Evolutionary conservation across 345 rosid genomes (phyloP), one percentile per base, ranked within the genome.

Genomic region (Psidium friedrichsthalianum): DNA sequence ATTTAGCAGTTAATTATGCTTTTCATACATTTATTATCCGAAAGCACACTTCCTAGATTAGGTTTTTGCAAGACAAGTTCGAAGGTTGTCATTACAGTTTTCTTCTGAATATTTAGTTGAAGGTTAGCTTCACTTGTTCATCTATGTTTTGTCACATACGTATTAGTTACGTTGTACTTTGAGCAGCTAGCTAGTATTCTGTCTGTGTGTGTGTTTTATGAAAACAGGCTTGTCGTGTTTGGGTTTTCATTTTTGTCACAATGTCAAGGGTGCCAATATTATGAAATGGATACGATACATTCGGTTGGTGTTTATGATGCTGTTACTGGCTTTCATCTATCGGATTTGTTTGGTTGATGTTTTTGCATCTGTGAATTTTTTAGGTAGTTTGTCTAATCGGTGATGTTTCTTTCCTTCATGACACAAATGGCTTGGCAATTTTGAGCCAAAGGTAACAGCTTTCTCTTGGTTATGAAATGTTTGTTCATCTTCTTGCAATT

Each of bases 351-450:
- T 85, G 54, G 12, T 51, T 80, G 51, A 59, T 47, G 36, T 61
- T 52, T 52, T 83, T 1, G 54, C 13, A 6, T 61, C 18, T n/a
- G 69, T 84, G 40, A 56, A 42, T 83, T 89, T 83, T 83, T 56
- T 82, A 97, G 99, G 97, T 97, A 58, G 87, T 94, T 42, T 95
- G 95, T 87, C 83, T 97, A 81, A 88, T 95, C 82, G 99, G 99
- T 40, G 99, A 97, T 90, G 86, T 96, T 86, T 96, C 99, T 88
- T 95, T 95, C 92, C 98, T 97, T 88, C 96, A 97, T 91, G 99
- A 97, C 89, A 94, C 99, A 86, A 97, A 97, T 89, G 99, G 97
- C 87, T 92, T 97, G 93, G 92, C 98, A 64, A 89, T 95, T 87
- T 90, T 95, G 85, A 94, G 90, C 56, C 93, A 92, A 87, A 97